Percentiles rank a stretch among this genome's conserved stretches.
phyloP scores from a whole-genome alignment of 305 asterid species.

The Lippia alba region DNA sequence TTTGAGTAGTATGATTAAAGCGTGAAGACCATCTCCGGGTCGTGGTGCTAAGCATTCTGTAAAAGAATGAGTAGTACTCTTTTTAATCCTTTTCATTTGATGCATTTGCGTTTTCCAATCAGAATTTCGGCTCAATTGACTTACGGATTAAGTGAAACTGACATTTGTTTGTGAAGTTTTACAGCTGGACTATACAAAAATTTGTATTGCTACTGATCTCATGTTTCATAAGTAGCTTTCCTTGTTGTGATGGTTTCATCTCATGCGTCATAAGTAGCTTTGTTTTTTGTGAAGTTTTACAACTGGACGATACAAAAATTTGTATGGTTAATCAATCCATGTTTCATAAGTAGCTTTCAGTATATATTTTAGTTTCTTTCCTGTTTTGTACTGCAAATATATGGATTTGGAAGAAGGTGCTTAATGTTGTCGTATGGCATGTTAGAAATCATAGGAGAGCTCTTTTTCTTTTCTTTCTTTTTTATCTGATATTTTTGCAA shows the following conservation, averaged over 20 bases:
- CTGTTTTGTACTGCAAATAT: background rate
- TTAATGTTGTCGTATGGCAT: constrained; percentile 4
- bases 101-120: background rate
- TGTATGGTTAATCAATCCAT: background rate
- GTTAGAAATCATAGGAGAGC: background rate
- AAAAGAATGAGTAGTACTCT: background rate
- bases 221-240: background rate
- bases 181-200: background rate
- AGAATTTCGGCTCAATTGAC: background rate
- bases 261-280: constrained; percentile 10
- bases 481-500: too few relatives aligned
- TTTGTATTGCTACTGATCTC: background rate
- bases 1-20: background rate
- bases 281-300: background rate
- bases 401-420: background rate
- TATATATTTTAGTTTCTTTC: background rate
- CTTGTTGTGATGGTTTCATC: constrained; percentile 10
- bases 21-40: constrained; percentile 3
- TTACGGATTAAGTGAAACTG: background rate
- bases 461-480: background rate
- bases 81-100: background rate
- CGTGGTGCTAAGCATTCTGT: background rate
- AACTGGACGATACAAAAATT: background rate
- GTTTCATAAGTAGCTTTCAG: background rate
- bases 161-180: background rate